Conservation (phyloP, 2,329 filamentous ascomycete genomes). For the Cladophialophora chaetospira region DNA sequence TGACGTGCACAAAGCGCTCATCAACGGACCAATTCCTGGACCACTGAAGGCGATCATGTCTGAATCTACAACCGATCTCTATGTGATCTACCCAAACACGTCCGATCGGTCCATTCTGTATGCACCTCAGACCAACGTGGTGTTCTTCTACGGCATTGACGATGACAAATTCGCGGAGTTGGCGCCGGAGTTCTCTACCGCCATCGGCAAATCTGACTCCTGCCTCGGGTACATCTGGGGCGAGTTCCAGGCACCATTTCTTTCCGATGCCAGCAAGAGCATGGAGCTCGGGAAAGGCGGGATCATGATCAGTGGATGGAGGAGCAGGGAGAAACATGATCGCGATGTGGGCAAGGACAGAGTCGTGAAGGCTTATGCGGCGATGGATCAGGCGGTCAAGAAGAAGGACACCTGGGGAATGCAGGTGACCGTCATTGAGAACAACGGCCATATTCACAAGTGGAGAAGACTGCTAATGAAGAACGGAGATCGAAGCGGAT, state of each 20-base stretch:
- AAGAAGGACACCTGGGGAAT: not conserved
- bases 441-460: not conserved
- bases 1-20: not conserved
- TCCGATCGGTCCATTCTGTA: not conserved
- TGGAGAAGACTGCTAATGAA: too few species aligned
- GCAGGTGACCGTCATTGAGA: not conserved
- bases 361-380: not conserved
- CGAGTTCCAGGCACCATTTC: not conserved
- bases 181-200: not conserved
- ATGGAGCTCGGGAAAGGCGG: not conserved
- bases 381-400: not conserved
- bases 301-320: not conserved
- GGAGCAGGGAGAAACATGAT: not conserved
- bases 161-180: not conserved
- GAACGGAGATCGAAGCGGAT: too few species aligned
- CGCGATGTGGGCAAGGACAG: not conserved
- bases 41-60: not conserved
- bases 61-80: not conserved
- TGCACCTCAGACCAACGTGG: not conserved
- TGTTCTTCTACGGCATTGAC: not conserved
- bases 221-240: not conserved
- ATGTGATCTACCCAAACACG: not conserved
- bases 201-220: not conserved
- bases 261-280: not conserved
- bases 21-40: not conserved